These are phyloP conservation scores for Lasiodiplodia citricola DNA, from an alignment of 2,329 filamentous ascomycete genomes.

Conservation along the genomic window DNA sequence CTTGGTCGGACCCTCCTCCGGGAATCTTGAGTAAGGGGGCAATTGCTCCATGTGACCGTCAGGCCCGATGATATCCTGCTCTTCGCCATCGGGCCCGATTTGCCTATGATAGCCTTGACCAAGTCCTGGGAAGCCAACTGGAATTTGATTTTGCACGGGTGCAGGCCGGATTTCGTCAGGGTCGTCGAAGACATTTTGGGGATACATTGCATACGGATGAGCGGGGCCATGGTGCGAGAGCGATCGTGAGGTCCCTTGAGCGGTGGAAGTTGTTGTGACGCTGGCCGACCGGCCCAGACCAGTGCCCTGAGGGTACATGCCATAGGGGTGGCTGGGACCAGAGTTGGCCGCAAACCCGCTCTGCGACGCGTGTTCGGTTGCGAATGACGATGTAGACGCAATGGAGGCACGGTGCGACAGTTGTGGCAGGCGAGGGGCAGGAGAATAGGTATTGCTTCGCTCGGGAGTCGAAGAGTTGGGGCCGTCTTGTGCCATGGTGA, in stretches of 20 bases:
- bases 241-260: slow-evolving; percentile 61
- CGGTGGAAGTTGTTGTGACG: slow-evolving; percentile 73
- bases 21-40: slow-evolving; percentile 89
- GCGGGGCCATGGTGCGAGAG: slow-evolving; percentile 71
- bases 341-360: slow-evolving; percentile 69
- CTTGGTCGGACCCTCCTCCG: slow-evolving; percentile 73
- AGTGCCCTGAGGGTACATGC: slow-evolving; percentile 79
- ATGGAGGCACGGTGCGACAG: slow-evolving; percentile 43
- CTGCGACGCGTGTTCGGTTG: slow-evolving; percentile 53
- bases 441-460: slow-evolving; percentile 36
- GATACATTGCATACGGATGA: slow-evolving; percentile 86
- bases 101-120: slow-evolving; percentile 72
- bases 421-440: slow-evolving; percentile 26
- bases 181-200: slow-evolving; percentile 74
- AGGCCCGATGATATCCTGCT: slow-evolving; percentile 84
- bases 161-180: slow-evolving; percentile 42
- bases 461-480: slow-evolving; percentile 27
- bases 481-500: slow-evolving; percentile 32
- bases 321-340: slow-evolving; percentile 82
- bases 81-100: slow-evolving; percentile 80
- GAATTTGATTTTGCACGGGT: slow-evolving; percentile 50
- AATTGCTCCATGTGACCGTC: slow-evolving; percentile 90
- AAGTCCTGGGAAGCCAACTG: slow-evolving; percentile 76
- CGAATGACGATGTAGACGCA: slow-evolving; percentile 49
- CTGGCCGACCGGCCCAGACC: slow-evolving; percentile 63